Evolutionary conservation across 2,329 filamentous ascomycete genomes (phyloP).

Genomic region (Fulvia fulva): DNA sequence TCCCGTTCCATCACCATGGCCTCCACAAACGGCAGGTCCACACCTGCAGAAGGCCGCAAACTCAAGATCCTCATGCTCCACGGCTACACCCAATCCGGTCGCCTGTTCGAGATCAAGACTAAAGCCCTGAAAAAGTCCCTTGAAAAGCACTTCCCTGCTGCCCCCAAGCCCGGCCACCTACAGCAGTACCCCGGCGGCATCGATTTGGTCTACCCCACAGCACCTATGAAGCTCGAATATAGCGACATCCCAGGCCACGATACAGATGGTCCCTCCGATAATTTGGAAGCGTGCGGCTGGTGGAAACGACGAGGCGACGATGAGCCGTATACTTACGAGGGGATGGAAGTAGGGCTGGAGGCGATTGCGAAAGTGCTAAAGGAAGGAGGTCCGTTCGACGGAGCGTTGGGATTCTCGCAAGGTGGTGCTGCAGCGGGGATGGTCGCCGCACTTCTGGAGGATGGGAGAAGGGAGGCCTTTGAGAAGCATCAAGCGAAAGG

Average conservation of each 20-base stretch:
- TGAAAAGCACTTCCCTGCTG: conserved; percentile 64
- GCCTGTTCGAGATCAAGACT: conserved; percentile 81
- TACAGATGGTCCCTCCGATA: conserved; percentile 40
- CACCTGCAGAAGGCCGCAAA: conserved; percentile 17
- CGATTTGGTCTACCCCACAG: conserved; percentile 47
- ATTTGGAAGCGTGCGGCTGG: conserved; percentile 68
- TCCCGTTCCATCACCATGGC: conserved; percentile 6
- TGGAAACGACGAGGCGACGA: conserved; percentile 66
- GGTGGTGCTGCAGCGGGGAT: conserved; percentile 70
- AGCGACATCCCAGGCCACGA: conserved; percentile 59
- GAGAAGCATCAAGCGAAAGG: conserved; percentile 35
- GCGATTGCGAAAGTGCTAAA: conserved; percentile 59
- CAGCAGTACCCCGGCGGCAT: conserved; percentile 37
- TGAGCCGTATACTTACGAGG: conserved; percentile 56
- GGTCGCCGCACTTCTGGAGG: conserved; percentile 68
- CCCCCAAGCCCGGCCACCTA: conserved; percentile 46
- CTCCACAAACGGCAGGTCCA: conserved; percentile 6
- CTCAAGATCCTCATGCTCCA: conserved; percentile 51
- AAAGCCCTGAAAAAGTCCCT: conserved; percentile 80
- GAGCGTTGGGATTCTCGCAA: conserved; percentile 78
- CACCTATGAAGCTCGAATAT: conserved; percentile 40
- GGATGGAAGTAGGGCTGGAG: conserved; percentile 65
- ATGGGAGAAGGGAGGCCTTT: conserved; percentile 47
- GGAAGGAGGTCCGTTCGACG: conserved; percentile 67
- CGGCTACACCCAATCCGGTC: conserved; percentile 86